These are phyloP conservation scores for Podospora bellae-mahoneyi DNA, from an alignment of 495 filamentous ascomycete species.

Conservation along the genomic window DNA sequence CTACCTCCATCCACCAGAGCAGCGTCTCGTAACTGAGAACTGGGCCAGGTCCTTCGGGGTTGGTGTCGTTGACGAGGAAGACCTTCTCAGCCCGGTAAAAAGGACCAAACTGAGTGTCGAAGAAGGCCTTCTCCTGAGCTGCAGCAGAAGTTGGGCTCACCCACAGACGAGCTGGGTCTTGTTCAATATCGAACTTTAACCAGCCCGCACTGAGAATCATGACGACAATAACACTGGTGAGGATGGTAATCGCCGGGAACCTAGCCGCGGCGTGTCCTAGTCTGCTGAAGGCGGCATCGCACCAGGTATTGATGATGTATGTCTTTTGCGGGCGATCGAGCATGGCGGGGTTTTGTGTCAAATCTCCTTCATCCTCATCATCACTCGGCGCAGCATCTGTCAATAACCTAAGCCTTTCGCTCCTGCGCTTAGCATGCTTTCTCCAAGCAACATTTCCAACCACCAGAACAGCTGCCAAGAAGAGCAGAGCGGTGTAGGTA, in stretches of 20 bases:
- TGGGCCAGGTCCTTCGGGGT: constrained; percentile 58
- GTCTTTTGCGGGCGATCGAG: constrained; percentile 65
- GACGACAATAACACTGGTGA: constrained; percentile 64
- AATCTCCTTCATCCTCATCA: constrained; percentile 83
- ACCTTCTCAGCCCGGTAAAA: constrained; percentile 93
- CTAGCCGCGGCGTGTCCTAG: constrained; percentile 77
- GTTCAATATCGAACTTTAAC: constrained; percentile 81
- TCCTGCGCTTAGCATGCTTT: constrained; percentile 66
- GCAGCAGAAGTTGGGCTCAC: constrained; percentile 89
- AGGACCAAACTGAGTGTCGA: constrained; percentile 90
- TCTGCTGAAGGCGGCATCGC: constrained; percentile 74
- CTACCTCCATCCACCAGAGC: constrained; percentile 91
- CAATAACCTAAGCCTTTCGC: constrained; percentile 77
- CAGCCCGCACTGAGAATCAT: constrained; percentile 77
- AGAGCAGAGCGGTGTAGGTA: constrained; percentile 72
- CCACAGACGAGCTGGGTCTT: constrained; percentile 87
- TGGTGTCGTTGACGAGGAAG: constrained; percentile 87
- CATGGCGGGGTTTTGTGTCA: constrained; percentile 67
- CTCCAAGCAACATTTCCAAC: constrained; percentile 71
- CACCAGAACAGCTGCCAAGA: constrained; percentile 60
- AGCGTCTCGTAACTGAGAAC: constrained; percentile 85
- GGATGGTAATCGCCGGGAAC: constrained; percentile 81
- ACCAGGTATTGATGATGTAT: constrained; percentile 73
- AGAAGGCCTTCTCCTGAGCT: constrained; percentile 89
- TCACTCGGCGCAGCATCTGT: constrained; percentile 81